A percentile compares a stretch with the other conserved stretches of the same genome.
Conservation (phyloP, 2,329 filamentous ascomycete species). For the Monosporascus cannonballus region DNA sequence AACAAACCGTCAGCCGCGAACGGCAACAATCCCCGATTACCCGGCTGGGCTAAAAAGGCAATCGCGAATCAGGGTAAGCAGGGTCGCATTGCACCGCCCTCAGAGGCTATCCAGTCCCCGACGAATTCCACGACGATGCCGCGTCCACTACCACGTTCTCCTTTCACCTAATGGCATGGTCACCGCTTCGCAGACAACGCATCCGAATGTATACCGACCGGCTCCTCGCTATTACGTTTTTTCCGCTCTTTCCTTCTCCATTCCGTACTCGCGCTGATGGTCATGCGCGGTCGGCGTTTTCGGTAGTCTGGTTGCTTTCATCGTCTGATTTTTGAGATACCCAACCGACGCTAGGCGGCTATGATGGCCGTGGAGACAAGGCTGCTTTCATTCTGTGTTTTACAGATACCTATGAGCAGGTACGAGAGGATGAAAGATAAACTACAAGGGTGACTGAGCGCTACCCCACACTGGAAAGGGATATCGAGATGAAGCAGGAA, state of each 20-base stretch:
- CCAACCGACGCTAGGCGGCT: too few relatives aligned
- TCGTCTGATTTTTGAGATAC: too few relatives aligned
- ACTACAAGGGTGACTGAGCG: too few relatives aligned
- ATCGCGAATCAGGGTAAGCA: conserved; percentile 11
- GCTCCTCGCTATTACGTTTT: not conserved
- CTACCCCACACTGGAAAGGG: too few relatives aligned
- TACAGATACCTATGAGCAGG: too few relatives aligned
- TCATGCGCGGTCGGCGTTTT: too few relatives aligned
- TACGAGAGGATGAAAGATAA: too few relatives aligned
- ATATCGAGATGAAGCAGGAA: too few relatives aligned
- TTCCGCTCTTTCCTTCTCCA: not conserved
- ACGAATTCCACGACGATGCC: conserved; percentile 2
- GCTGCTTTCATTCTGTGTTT: too few relatives aligned
- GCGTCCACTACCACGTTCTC: conserved; percentile 11
- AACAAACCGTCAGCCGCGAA: conserved; percentile 8
- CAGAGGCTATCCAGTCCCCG: conserved; percentile 5
- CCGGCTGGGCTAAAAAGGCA: conserved; percentile 20
- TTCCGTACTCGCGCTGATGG: too few relatives aligned
- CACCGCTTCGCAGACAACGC: not conserved
- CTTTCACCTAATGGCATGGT: conserved; percentile 7
- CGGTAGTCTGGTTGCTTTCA: too few relatives aligned
- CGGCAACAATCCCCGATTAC: conserved; percentile 16
- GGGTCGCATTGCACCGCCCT: conserved; percentile 11
- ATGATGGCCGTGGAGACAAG: too few relatives aligned
- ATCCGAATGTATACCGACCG: not conserved